Conservation (phyloP, 345 rosid species). For the Trapa bicornis region DNA sequence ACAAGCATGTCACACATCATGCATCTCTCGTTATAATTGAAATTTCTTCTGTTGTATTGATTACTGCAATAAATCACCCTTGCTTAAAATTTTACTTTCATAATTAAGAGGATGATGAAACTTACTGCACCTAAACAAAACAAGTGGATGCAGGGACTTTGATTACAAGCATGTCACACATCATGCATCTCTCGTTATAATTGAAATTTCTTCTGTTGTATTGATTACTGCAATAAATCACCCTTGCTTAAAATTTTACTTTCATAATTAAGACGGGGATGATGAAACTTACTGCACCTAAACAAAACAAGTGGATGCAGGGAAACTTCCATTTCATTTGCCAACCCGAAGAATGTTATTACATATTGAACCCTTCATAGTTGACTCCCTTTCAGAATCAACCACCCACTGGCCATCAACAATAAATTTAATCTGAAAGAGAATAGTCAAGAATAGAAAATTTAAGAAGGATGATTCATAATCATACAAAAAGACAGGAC, state of each 20-base stretch:
- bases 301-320: neutral
- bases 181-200: neutral
- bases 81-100: neutral
- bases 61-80: neutral
- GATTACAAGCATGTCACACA: too few species aligned
- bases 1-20: too few species aligned
- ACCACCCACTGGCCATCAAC: constrained; percentile 73
- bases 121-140: neutral
- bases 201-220: neutral
- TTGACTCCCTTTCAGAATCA: constrained; percentile 54
- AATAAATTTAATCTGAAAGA: constrained; percentile 62
- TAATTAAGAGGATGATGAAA: neutral
- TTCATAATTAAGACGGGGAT: too few species aligned
- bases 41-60: neutral
- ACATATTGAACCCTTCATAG: constrained; percentile 37
- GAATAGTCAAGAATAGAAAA: constrained; percentile 5
- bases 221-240: neutral
- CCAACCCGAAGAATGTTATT: constrained; percentile 67
- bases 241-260: too few species aligned
- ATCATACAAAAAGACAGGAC: neutral
- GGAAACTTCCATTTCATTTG: neutral
- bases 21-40: neutral
- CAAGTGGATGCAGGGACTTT: neutral
- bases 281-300: neutral
- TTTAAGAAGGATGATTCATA: neutral